Evolutionary conservation across 306 rosid genomes (phyloP).

Genomic region (Acacia confusa): DNA sequence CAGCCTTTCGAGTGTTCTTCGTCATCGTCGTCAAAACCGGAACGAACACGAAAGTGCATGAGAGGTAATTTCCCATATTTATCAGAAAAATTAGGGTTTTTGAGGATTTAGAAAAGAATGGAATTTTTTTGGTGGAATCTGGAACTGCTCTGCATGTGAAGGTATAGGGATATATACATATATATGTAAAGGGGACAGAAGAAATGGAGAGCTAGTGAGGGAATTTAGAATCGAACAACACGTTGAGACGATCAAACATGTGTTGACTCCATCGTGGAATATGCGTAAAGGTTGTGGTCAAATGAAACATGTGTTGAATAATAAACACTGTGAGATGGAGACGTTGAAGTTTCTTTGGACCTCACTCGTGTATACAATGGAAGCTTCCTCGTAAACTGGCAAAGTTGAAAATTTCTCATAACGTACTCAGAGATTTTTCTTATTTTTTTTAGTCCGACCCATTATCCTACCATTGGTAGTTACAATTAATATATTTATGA

Average conservation of each 20-base stretch:
- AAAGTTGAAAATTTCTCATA: neutral
- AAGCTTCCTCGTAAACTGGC: neutral
- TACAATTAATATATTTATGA: too few species aligned
- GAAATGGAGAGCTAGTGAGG: neutral
- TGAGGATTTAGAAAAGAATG: neutral
- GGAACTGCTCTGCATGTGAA: neutral
- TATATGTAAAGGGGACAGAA: too few species aligned
- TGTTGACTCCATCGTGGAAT: neutral
- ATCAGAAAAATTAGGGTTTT: neutral
- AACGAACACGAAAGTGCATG: conserved; percentile 49
- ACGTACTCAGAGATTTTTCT: too few species aligned
- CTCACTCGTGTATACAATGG: neutral
- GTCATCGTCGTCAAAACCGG: conserved; percentile 58
- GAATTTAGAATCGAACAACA: neutral
- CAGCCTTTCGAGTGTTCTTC: conserved; percentile 38
- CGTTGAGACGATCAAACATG: neutral
- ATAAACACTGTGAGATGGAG: neutral
- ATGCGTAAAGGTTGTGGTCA: neutral
- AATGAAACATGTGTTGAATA: neutral
- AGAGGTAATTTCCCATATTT: conserved; percentile 62
- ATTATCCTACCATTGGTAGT: neutral
- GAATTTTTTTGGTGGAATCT: neutral
- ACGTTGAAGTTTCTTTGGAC: neutral
- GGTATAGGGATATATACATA: neutral
- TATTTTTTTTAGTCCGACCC: neutral